These are phyloP conservation scores for Kalaharituber pfeilii DNA, from an alignment of 2,329 filamentous ascomycete genomes.

Conservation along the genomic window DNA sequence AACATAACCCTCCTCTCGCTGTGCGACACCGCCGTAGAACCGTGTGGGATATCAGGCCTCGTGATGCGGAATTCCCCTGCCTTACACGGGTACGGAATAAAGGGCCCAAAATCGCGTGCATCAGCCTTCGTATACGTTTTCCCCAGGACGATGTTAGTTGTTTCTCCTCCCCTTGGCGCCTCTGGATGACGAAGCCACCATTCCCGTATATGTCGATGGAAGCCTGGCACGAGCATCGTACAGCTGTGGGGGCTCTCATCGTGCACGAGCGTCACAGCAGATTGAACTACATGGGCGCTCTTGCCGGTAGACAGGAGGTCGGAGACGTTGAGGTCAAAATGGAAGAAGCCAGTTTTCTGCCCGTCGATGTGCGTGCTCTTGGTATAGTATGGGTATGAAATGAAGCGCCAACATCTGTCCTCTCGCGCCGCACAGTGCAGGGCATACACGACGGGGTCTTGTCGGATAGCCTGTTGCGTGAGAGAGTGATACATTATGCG, in stretches of 20 bases:
- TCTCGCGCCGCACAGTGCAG: constrained; percentile 5
- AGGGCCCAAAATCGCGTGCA: constrained; percentile 1
- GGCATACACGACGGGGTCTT: constrained; percentile 10
- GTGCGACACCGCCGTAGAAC: background rate
- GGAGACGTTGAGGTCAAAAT: constrained; percentile 6
- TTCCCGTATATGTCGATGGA: constrained; percentile 3
- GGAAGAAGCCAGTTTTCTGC: constrained; percentile 8
- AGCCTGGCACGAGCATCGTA: constrained; percentile 6
- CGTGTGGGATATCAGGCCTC: constrained; percentile 4
- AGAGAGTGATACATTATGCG: constrained; percentile 9
- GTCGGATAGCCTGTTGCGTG: constrained; percentile 7
- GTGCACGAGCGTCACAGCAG: background rate
- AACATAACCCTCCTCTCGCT: background rate
- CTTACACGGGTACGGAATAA: constrained; percentile 3
- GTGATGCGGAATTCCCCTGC: constrained; percentile 5
- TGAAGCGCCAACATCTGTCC: constrained; percentile 6
- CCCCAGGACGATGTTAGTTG: background rate
- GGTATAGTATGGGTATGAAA: constrained; percentile 12
- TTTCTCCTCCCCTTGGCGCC: background rate
- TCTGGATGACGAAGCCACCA: constrained; percentile 3
- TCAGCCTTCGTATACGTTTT: constrained; percentile 4
- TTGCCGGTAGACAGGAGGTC: background rate
- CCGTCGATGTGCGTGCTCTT: constrained; percentile 4
- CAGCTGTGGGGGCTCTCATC: constrained; percentile 3
- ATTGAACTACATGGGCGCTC: constrained; percentile 5